Base-by-base conservation (phyloP, 768 basidiomycete genomes). In the Psilocybe azurescens region DNA sequence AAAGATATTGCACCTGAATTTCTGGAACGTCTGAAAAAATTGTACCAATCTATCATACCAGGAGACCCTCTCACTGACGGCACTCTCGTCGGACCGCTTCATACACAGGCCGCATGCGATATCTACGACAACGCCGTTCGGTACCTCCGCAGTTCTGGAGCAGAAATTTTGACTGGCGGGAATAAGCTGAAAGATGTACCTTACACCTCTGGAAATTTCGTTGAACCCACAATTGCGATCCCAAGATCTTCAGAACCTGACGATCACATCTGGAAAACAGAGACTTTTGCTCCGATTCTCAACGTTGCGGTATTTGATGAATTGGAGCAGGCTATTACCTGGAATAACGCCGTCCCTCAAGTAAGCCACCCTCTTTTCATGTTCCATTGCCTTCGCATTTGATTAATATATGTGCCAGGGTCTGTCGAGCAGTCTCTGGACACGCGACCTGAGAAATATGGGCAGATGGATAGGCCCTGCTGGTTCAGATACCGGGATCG, bases 391-490 rank as follows among this genome's bases (percentile, higher is more conserved):
- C 60, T 38, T 59, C 54, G 65, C 56, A 60, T 38, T 55, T 58
- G 28, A 48, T 49, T 58, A 44, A 53, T 28, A 30, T 54, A 53
- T 28, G 57, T 49, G 41, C 48, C 69, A 89, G 83, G 95, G 95
- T n/a, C 77, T 97, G 60, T 94, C 93, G 48, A 94, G 93, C 70
- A 92, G 92, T 62, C 79, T 97, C 1, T 98, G 96, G 91, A 96
- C 96, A 54, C 86, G 87, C 44, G 90, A 94, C 69, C 69, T 98
- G 53, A 81, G 90, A 62, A 89, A 90, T 67, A 78, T 97, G 56
- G 94, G 96, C 55, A 91, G 88, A 77, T 97, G 95, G 94, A 89
- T 97, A 65, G 94, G 95, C 11, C 91, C 95, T 44, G 81, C 83
- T 61, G 96, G 96, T 32, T 91, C 90, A 28, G 97, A 98, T 73